phyloP scores from a whole-genome alignment of 179 eudicot genomes.

The Carnegiea gigantea region DNA sequence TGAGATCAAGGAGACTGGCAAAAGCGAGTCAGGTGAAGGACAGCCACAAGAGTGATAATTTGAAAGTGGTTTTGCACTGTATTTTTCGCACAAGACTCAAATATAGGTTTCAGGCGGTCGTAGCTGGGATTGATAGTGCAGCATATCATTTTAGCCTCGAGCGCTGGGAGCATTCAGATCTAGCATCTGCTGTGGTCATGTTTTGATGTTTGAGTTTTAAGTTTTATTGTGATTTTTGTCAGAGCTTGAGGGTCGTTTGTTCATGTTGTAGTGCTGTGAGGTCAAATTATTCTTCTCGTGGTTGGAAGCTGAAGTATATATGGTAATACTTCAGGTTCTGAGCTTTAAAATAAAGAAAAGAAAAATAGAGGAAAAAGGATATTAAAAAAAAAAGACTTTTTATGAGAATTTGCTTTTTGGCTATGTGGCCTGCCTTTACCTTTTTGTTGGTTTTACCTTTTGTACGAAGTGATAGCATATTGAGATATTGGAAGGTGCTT shows the following conservation, averaged over 20 bases:
- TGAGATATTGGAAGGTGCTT: not conserved
- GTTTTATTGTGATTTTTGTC: not conserved
- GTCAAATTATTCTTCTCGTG: not conserved
- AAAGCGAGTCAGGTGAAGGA: conserved; percentile 38
- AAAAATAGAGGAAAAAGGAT: not conserved
- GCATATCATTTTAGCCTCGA: not conserved
- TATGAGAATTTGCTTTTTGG: conserved; percentile 5
- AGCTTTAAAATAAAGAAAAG: not conserved
- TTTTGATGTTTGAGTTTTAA: not conserved
- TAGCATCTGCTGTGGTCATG: not conserved
- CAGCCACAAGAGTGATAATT: conserved; percentile 40
- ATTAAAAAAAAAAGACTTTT: not conserved
- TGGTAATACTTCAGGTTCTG: conserved; percentile 1
- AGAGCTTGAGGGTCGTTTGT: not conserved
- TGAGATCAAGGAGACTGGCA: conserved; percentile 49
- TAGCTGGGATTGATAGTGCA: not conserved
- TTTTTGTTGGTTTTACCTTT: not conserved
- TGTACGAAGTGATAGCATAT: not conserved
- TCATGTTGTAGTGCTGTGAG: not conserved
- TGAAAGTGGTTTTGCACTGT: conserved; percentile 9
- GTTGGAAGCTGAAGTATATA: conserved; percentile 4
- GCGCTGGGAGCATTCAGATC: not conserved
- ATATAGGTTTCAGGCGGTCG: conserved; percentile 23
- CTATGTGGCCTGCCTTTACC: not conserved
- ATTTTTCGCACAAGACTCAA: not conserved